Evolutionary conservation across 2,329 filamentous ascomycete genomes (phyloP).

Genomic region (Sordariomycetes sp.): DNA sequence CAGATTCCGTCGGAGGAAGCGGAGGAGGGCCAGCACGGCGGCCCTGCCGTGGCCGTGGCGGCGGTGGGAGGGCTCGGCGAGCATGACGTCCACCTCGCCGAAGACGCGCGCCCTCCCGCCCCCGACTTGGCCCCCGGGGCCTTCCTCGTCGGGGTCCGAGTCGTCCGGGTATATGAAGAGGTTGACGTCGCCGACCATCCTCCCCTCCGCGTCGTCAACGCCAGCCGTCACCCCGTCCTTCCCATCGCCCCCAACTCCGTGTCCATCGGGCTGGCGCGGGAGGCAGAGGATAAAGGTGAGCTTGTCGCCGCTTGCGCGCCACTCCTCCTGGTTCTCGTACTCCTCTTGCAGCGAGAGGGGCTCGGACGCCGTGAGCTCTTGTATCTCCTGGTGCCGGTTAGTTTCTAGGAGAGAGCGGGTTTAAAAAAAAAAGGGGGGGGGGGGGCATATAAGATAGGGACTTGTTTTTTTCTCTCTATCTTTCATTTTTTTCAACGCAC

Average conservation of each 20-base stretch:
- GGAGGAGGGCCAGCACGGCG: slow-evolving; percentile 56
- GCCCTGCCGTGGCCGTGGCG: slow-evolving; percentile 54
- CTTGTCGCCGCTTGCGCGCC: slow-evolving; percentile 75
- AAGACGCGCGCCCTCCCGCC: slow-evolving; percentile 19
- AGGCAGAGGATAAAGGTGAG: slow-evolving; percentile 81
- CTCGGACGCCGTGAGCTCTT: slow-evolving; percentile 78
- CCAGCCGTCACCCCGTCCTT: slow-evolving; percentile 16
- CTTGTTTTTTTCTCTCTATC: no score
- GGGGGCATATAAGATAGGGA: no score
- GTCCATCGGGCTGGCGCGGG: slow-evolving; percentile 17
- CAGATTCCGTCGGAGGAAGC: slow-evolving; percentile 51
- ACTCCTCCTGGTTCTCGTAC: slow-evolving; percentile 81
- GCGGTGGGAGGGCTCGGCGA: slow-evolving; percentile 49
- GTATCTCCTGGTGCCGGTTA: slow-evolving; percentile 48
- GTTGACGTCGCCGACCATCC: slow-evolving; percentile 68
- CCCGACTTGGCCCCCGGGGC: background rate
- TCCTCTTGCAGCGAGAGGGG: slow-evolving; percentile 71
- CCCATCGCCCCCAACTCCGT: background rate
- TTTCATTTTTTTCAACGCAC: slow-evolving; percentile 25
- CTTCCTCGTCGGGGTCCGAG: slow-evolving; percentile 11
- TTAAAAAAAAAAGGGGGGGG: background rate
- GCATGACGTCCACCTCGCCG: slow-evolving; percentile 82
- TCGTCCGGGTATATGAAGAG: slow-evolving; percentile 59
- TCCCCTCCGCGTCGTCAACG: slow-evolving; percentile 38
- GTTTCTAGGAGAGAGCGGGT: no score